These are phyloP conservation scores for Triticum timopheevii DNA, from an alignment of 176 grass and related monocot species.

Conservation along the genomic window DNA sequence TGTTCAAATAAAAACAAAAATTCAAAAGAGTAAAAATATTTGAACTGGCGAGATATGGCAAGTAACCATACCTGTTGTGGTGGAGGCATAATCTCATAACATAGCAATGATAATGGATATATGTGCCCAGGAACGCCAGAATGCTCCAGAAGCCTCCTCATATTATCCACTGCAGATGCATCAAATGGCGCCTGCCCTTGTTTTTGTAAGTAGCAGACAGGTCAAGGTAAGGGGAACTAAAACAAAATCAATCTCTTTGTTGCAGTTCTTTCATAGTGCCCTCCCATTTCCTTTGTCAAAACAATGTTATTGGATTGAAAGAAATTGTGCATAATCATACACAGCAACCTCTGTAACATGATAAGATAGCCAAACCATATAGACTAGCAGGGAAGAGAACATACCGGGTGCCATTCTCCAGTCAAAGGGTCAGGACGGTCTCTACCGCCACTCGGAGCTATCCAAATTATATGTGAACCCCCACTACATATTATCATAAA, in stretches of 20 bases:
- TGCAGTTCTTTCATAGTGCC: not conserved
- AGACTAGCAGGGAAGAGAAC: constrained; percentile 33
- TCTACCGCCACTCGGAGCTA: constrained; percentile 97
- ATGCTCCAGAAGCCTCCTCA: constrained; percentile 96
- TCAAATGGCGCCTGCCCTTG: constrained; percentile 86
- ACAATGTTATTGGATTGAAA: constrained; percentile 18
- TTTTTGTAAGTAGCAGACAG: constrained; percentile 46
- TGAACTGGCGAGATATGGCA: not conserved
- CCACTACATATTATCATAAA: constrained; percentile 44
- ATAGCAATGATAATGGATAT: constrained; percentile 88
- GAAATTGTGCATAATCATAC: not conserved
- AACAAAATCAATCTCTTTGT: not conserved
- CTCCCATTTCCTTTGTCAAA: not conserved
- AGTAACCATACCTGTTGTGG: constrained; percentile 63
- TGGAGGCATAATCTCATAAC: constrained; percentile 97
- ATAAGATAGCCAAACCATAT: constrained; percentile 14
- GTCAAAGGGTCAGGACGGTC: constrained; percentile 76
- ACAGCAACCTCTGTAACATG: not conserved
- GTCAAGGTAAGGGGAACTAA: constrained; percentile 22
- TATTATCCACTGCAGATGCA: constrained; percentile 86
- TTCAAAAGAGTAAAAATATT: constrained; percentile 28
- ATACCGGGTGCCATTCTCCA: constrained; percentile 89
- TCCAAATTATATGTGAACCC: constrained; percentile 96
- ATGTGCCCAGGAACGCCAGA: constrained; percentile 75
- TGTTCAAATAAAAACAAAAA: constrained; percentile 34